A percentile compares a stretch with the other conserved stretches of the same genome.
Conservation (phyloP, 768 basidiomycete genomes). For the Lactifluus rugatus region DNA sequence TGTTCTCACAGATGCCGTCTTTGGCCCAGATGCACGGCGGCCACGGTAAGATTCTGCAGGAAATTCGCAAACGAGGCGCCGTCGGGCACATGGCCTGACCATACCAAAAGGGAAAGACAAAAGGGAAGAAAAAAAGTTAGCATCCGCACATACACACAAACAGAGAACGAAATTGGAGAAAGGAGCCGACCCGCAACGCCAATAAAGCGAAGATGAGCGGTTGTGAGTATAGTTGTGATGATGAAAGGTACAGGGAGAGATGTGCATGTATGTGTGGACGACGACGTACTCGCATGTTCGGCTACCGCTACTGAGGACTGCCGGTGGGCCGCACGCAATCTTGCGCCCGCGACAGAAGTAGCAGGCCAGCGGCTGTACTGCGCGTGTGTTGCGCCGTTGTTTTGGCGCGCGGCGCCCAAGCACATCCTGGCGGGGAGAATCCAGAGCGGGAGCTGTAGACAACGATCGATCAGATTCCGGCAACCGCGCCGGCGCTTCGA, state of each 20-base stretch:
- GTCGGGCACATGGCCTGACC: slow-evolving; percentile 13
- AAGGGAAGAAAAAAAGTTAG: not conserved
- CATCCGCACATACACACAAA: not conserved
- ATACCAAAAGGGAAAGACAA: not conserved
- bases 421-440: not conserved
- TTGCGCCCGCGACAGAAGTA: slow-evolving; percentile 18
- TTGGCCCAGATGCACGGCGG: slow-evolving; percentile 9
- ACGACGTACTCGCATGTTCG: slow-evolving; percentile 14
- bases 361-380: slow-evolving; percentile 15
- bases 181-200: not conserved
- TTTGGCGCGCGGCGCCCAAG: slow-evolving; percentile 12
- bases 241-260: not conserved
- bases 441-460: not conserved
- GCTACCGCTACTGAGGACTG: not conserved
- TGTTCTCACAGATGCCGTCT: not conserved
- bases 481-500: not conserved
- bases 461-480: not conserved
- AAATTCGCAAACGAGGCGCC: slow-evolving; percentile 15
- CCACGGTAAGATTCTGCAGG: slow-evolving; percentile 15
- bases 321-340: slow-evolving; percentile 12
- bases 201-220: not conserved
- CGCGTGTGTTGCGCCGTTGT: slow-evolving; percentile 9
- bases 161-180: not conserved
- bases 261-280: not conserved
- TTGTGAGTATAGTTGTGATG: not conserved